Evolutionary conservation across 495 filamentous ascomycete genomes (phyloP), one percentile per base, ranked within the genome.

Genomic region (Podospora fimiseda): DNA sequence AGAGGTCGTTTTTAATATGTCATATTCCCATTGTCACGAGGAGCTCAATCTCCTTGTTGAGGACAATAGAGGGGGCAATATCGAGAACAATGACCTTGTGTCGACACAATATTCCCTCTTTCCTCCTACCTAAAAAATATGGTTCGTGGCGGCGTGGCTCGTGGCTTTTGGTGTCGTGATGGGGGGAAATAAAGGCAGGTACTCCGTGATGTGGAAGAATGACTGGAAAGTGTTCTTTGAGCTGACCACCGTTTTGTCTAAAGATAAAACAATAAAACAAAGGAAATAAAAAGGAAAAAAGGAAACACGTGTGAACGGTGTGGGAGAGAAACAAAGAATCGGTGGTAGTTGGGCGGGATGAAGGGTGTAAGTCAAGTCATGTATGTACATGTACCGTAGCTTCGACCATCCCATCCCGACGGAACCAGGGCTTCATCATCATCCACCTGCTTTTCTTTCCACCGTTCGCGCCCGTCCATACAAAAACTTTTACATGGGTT

Each of bases 21-120:
- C 40, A 48, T 30, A 13, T 24, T 49, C 18, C 48, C 57, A 55
- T 59, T 52, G 52, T 55, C 14, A 49, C n/a, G 30, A 48, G 22
- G 20, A 50, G 20, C 1, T 9, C 21, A 7, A 38, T 15, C 8
- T 18, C 52, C 22, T 42, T 42, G 52, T 42, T 48, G 37, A 33
- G n/a, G 16, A 13, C 43, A 21, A 20, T 13, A 45, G 24, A 22
- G 20, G n/a, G 23, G 11, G n/a, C 9, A 13, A 20, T 19, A 6
- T 19, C 6, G 9, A 22, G 43, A 9, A 14, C 24, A 22, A 19
- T 23, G 13, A 43, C 41, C 41, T 20, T 15, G 5, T 15, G 22
- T 8, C 43, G 1, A 15, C 16, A 14, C 16, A 3, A 23, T 14
- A 42, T 14, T 14, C 15, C 18, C n/a, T 45, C 8, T 8, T 8